Percentiles rank a stretch among this genome's conserved stretches.
phyloP scores from a whole-genome alignment of 2,329 filamentous ascomycete genomes.

The Helicocarpus griseus region DNA sequence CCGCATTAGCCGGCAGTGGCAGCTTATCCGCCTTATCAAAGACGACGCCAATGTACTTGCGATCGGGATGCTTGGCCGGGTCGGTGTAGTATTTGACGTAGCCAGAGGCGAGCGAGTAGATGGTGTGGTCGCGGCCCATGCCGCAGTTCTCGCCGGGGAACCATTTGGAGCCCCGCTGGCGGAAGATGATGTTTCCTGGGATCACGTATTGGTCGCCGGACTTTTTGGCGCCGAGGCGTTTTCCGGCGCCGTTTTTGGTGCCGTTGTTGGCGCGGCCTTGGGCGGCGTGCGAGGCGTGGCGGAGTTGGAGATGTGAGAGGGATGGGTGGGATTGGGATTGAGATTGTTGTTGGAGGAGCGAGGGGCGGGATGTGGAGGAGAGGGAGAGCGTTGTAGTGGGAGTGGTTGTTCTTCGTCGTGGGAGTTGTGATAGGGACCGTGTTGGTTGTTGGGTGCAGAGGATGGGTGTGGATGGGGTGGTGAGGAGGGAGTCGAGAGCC shows the following conservation, averaged over 20 bases:
- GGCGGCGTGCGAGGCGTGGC: slow-evolving; percentile 55
- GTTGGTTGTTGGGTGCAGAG: slow-evolving; percentile 12
- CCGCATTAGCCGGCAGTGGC: slow-evolving; percentile 64
- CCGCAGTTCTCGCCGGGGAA: slow-evolving; percentile 90
- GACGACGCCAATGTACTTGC: slow-evolving; percentile 90
- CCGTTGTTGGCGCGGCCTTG: slow-evolving; percentile 58
- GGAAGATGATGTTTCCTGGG: slow-evolving; percentile 95
- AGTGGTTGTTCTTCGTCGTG: slow-evolving; percentile 21
- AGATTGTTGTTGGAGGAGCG: slow-evolving; percentile 15
- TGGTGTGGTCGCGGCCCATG: slow-evolving; percentile 93
- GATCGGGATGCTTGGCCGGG: slow-evolving; percentile 67
- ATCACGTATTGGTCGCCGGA: slow-evolving; percentile 88
- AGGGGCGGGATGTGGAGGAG: neutral
- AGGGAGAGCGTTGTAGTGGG: slow-evolving; percentile 7
- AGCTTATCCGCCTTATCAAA: slow-evolving; percentile 74
- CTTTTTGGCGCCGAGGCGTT: slow-evolving; percentile 91
- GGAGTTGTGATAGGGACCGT: slow-evolving; percentile 10
- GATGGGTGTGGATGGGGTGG: slow-evolving; percentile 20
- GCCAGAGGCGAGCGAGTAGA: slow-evolving; percentile 73
- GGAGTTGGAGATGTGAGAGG: slow-evolving; percentile 38
- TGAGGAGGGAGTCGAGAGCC: slow-evolving; percentile 28
- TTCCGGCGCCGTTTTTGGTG: slow-evolving; percentile 61
- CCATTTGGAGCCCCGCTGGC: slow-evolving; percentile 90
- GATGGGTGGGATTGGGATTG: slow-evolving; percentile 19
- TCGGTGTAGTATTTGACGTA: slow-evolving; percentile 98